phyloP scores from a whole-genome alignment of 495 filamentous ascomycete genomes.

The Talaromyces stipitatus region DNA sequence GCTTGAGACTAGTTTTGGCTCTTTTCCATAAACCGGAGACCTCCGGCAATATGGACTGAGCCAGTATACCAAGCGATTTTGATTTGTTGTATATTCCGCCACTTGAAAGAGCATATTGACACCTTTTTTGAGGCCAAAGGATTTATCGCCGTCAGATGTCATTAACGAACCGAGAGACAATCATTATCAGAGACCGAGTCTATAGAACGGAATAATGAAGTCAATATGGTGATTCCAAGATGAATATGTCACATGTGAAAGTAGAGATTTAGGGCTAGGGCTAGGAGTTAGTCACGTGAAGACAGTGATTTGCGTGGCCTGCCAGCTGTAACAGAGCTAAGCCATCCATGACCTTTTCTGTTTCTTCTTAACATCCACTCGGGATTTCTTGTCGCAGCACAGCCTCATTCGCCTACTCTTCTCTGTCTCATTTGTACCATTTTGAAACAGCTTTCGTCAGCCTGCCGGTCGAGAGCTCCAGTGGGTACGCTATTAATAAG shows the following conservation, averaged over 20 bases:
- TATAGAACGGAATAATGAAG: no score
- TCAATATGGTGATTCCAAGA: not conserved
- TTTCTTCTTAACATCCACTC: no score
- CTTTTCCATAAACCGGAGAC: constrained; percentile 41
- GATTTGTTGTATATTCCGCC: constrained; percentile 37
- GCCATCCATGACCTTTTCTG: not conserved
- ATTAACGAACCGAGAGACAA: constrained; percentile 35
- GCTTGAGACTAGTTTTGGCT: constrained; percentile 32
- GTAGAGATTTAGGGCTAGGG: not conserved
- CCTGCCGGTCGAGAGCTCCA: not conserved
- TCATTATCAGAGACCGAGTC: constrained; percentile 10
- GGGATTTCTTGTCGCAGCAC: not conserved
- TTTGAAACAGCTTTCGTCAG: not conserved
- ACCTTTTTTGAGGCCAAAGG: constrained; percentile 37
- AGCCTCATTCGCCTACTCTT: not conserved
- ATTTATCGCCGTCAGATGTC: constrained; percentile 36
- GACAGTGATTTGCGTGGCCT: no score
- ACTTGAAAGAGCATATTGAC: constrained; percentile 41
- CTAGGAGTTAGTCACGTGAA: not conserved
- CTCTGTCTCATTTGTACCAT: not conserved
- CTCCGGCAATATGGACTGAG: constrained; percentile 37
- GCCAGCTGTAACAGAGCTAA: no score
- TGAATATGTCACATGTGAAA: not conserved
- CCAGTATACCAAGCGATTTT: constrained; percentile 44
- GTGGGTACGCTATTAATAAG: not conserved